Percentiles rank a stretch among this genome's conserved stretches.
phyloP scores from a whole-genome alignment of 495 filamentous ascomycete genomes.

The Aspergillus panamensis region DNA sequence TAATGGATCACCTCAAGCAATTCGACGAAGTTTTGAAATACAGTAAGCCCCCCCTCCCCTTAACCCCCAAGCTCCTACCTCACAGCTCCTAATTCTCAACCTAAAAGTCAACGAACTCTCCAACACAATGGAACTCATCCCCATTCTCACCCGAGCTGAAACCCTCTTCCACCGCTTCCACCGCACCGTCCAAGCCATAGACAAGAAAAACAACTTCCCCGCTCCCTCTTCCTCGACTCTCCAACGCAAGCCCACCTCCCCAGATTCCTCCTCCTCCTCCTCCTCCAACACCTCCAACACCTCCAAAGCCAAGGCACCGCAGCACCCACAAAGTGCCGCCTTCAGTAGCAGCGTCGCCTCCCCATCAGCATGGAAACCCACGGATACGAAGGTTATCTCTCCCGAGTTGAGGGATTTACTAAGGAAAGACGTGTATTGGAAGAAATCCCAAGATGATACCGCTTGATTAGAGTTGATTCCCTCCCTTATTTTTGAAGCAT shows the following conservation, averaged over 20 bases:
- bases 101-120: slow-evolving; percentile 87
- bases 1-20: slow-evolving; percentile 89
- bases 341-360: slow-evolving; percentile 28
- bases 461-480: background rate
- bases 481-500: background rate
- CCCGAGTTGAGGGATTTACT: slow-evolving; percentile 75
- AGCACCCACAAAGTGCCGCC: slow-evolving; percentile 24
- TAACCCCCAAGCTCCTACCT: background rate
- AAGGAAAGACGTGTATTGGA: slow-evolving; percentile 60
- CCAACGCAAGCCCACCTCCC: slow-evolving; percentile 43
- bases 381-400: slow-evolving; percentile 60
- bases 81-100: slow-evolving; percentile 1
- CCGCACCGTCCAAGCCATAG: slow-evolving; percentile 78
- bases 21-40: slow-evolving; percentile 99
- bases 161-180: slow-evolving; percentile 84
- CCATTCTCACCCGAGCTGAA: slow-evolving; percentile 82
- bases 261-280: too few relatives aligned
- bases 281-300: slow-evolving; percentile 12
- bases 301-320: slow-evolving; percentile 36
- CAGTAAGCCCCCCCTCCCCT: slow-evolving; percentile 49
- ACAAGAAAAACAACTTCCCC: slow-evolving; percentile 82
- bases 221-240: slow-evolving; percentile 51
- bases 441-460: slow-evolving; percentile 4
- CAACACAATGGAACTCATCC: slow-evolving; percentile 83
- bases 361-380: slow-evolving; percentile 19